Evolutionary conservation across 1,284 basidiomycete species (phyloP), one percentile per base, ranked within the genome.

Genomic region (Takashimella tepidaria): DNA sequence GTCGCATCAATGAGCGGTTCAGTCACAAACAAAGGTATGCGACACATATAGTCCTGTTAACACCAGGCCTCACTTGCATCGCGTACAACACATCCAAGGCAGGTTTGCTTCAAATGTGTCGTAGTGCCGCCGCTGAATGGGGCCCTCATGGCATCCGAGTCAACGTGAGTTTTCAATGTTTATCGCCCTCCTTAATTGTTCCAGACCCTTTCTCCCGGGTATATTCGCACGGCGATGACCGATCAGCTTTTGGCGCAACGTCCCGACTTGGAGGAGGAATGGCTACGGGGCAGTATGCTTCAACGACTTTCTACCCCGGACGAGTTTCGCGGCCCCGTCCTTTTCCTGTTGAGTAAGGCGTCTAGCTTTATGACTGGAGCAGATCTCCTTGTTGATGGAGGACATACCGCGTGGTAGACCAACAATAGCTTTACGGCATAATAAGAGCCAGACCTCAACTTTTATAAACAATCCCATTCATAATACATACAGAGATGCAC

Each of bases 1-100:
- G 84, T 92, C 62, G 89, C 87, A 21, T 89, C 87, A 55, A 91
- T 92, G 87, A 88, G 86, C 45, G 90, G 88, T 16, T 84, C 84
- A 50, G 84, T 92, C 61, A 88, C 88, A 50, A 91, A 91, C 77
- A 83, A 78, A 27, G 55, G 55, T 57, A 46, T 31, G 52, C 4
- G 43, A 37, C n/a, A 37, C 8, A 37, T 37, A 37, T 8, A 16
- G 8, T 37, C 31, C 10, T 8, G 31, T 16, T 44, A 20, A 44
- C 42, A 16, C 24, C 6, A 75, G 87, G 45, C 4, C 64, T 69
- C 60, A 69, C 62, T 58, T 85, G 61, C 49, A 78, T 56, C 8
- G 54, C 55, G 16, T 60, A 54, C 55, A 54, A 50, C 74, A 81
- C 83, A 49, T 87, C 85, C 75, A 91, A 91, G 75, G 83, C 86